Conservation (phyloP, 306 rosid species). For the Trifolium pratense region DNA sequence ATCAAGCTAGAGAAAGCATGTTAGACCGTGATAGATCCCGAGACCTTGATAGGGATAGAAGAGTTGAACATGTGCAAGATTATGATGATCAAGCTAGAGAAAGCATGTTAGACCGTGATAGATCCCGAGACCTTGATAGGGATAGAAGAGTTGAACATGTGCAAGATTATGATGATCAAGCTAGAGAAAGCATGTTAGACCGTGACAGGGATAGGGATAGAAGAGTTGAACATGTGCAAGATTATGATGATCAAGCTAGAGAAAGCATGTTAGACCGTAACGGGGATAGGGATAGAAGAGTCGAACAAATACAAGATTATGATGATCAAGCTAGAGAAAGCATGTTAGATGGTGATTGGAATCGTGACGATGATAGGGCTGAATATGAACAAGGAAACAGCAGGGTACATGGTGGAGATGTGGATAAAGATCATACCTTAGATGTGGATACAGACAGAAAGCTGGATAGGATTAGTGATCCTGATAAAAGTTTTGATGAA, state of each 20-base stretch:
- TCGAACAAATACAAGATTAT: conserved; percentile 52
- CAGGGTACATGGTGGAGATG: conserved; percentile 46
- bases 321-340: conserved; percentile 55
- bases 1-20: not conserved
- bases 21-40: conserved; percentile 40
- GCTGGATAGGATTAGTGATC: conserved; percentile 55
- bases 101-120: conserved; percentile 39
- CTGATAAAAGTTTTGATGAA: conserved; percentile 48
- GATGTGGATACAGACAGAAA: conserved; percentile 52
- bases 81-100: conserved; percentile 56
- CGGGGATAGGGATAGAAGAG: conserved; percentile 60
- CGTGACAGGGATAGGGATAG: conserved; percentile 42
- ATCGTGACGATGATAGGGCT: conserved; percentile 46
- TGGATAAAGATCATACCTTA: conserved; percentile 52
- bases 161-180: not conserved
- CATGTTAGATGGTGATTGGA: conserved; percentile 50
- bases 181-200: not conserved
- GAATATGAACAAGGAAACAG: conserved; percentile 48
- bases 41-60: conserved; percentile 56
- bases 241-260: not conserved
- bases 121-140: conserved; percentile 50
- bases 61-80: conserved; percentile 53
- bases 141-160: not conserved
- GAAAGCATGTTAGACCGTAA: conserved; percentile 28
- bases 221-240: not conserved